Evolutionary conservation across 2,329 filamentous ascomycete genomes (phyloP), one percentile per base, ranked within the genome.

Genomic region (Aureobasidium sp.): DNA sequence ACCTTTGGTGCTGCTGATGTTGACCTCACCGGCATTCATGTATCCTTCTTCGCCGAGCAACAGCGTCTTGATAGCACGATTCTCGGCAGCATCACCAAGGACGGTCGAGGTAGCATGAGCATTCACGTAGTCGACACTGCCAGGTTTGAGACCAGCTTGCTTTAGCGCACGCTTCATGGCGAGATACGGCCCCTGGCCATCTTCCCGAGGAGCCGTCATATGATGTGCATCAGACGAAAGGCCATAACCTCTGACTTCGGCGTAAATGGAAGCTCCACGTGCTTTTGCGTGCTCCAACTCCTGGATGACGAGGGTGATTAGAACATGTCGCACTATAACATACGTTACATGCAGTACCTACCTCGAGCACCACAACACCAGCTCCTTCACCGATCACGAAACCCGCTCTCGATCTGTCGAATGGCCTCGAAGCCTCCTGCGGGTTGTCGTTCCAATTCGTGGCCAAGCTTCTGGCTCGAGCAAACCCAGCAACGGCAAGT

Each of bases 301-400:
- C 79, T 85, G 35, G 13, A 25, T 29, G 61, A 67, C 45, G 27
- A 31, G 43, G 46, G 29, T 19, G 46, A 19, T 55, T 37, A 43
- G 38, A 42, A 46, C 33, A 17, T 21, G 4, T 62, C 6, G 27
- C 21, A 29, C 31, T 25, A 11, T 17, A 25, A n/a, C 31, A 7
- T 6, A 37, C 27, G 17, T 15, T 51, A 7, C 9, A 21, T 15
- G 45, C 23, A 27, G 13, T 7, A 47, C 68, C 21, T 71, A 83
- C 83, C 72, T 99, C 94, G 1, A 99, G 80, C 2, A 99, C 76
- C 29, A 96, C 76, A 1, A 96, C 87, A 10, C 90, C 93, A 4
- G 94, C 90, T 1, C 94, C 94, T 74, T 99, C 94, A 0, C 89
- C 86, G 33, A 99, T 89, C 17, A 99, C 93, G 68, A 99, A 99